Percentiles rank a stretch among this genome's conserved stretches.
Evolutionary conservation across 306 rosid genomes (phyloP).

Genomic region (Cicer arietinum): DNA sequence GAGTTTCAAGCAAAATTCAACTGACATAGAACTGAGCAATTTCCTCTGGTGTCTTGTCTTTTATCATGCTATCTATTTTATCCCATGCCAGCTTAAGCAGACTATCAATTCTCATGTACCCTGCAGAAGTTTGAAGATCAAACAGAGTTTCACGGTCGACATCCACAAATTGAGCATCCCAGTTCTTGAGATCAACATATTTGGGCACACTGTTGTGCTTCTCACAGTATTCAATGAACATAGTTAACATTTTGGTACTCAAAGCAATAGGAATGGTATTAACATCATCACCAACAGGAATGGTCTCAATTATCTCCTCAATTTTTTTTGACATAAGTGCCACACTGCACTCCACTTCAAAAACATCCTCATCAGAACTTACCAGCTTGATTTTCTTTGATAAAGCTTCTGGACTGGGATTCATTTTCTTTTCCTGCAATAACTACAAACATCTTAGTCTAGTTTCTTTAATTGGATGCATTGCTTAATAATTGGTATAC

Average conservation of each 20-base stretch:
- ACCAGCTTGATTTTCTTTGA: conserved; percentile 59
- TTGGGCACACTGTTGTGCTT: conserved; percentile 49
- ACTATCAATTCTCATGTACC: conserved; percentile 61
- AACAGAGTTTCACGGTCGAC: conserved; percentile 62
- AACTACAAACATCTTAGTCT: background rate
- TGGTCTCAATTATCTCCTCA: conserved; percentile 53
- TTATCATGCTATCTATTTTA: conserved; percentile 57
- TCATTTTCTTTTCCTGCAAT: conserved; percentile 41
- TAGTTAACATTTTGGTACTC: conserved; percentile 58
- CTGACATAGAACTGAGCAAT: conserved; percentile 22
- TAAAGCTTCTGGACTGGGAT: conserved; percentile 38
- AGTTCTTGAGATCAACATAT: conserved; percentile 45
- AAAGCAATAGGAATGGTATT: conserved; percentile 55
- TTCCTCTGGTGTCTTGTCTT: conserved; percentile 63
- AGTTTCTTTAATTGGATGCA: background rate
- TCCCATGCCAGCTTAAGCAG: conserved; percentile 50
- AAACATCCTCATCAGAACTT: conserved; percentile 64
- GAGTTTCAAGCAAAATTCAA: background rate
- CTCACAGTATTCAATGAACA: conserved; percentile 67
- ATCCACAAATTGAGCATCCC: conserved; percentile 62
- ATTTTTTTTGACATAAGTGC: conserved; percentile 68
- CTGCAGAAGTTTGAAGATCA: conserved; percentile 61
- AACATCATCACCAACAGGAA: conserved; percentile 47
- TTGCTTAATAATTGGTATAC: background rate
- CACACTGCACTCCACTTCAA: conserved; percentile 57